Percentiles rank a stretch among this genome's conserved stretches.
phyloP scores from a whole-genome alignment of 2,329 filamentous ascomycete genomes.

The Xylaria sp. region DNA sequence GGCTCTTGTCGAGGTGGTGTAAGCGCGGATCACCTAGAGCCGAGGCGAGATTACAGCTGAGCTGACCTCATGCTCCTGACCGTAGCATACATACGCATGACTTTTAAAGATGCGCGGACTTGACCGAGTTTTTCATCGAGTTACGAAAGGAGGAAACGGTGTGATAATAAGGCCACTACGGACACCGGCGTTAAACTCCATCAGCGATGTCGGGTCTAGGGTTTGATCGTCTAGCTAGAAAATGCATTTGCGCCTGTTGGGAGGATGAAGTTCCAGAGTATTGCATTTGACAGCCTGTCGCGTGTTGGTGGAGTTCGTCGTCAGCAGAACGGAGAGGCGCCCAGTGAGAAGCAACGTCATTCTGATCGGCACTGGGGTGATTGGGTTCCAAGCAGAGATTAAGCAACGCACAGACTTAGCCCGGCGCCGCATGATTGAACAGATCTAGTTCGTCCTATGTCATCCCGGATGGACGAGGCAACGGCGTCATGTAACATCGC shows the following conservation, averaged over 20 bases:
- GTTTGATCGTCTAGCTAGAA: conserved; percentile 34
- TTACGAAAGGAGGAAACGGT: conserved; percentile 10
- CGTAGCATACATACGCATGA: conserved; percentile 11
- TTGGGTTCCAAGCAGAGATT: conserved; percentile 23
- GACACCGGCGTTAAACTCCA: conserved; percentile 9
- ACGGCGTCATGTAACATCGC: conserved; percentile 35
- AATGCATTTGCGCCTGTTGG: conserved; percentile 24
- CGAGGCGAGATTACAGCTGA: conserved; percentile 24
- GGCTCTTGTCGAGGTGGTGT: conserved; percentile 8
- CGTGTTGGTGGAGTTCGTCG: conserved; percentile 38
- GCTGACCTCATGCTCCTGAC: conserved; percentile 12
- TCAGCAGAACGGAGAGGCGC: conserved; percentile 24
- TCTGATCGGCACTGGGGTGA: conserved; percentile 43
- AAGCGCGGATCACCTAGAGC: conserved; percentile 11
- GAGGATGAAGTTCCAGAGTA: conserved; percentile 20
- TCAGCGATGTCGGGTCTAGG: conserved; percentile 15
- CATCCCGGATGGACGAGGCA: conserved; percentile 32
- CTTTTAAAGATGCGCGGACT: neutral
- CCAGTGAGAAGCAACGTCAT: conserved; percentile 44
- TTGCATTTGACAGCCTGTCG: conserved; percentile 27
- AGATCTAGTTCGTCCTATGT: conserved; percentile 48
- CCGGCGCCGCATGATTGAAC: conserved; percentile 36
- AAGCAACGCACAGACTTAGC: conserved; percentile 35
- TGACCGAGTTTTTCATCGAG: neutral
- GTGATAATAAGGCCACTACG: conserved; percentile 18